These are phyloP conservation scores for Tricholoma hemisulphureum DNA, from an alignment of 768 basidiomycete genomes.

Conservation along the genomic window DNA sequence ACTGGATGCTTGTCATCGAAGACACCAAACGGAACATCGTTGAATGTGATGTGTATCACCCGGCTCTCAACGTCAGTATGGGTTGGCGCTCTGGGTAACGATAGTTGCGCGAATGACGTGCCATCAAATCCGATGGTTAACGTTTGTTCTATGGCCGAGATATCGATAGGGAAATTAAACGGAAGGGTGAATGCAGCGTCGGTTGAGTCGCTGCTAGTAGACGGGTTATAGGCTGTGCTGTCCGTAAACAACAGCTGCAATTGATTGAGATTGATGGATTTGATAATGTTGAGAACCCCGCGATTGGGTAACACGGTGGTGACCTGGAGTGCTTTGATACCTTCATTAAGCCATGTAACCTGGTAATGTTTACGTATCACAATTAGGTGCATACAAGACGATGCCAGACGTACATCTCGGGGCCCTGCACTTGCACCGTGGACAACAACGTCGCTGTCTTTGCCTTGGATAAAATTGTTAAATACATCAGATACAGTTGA, in stretches of 20 bases:
- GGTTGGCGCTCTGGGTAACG: constrained; percentile 54
- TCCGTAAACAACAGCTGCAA: constrained; percentile 58
- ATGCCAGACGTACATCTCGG: constrained; percentile 42
- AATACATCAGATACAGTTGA: constrained; percentile 62
- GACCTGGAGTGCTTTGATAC: constrained; percentile 61
- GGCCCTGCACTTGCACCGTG: constrained; percentile 59
- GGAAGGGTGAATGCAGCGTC: constrained; percentile 66
- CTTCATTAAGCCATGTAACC: constrained; percentile 74
- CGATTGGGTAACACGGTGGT: constrained; percentile 60
- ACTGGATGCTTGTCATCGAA: constrained; percentile 43
- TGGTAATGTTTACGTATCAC: constrained; percentile 18
- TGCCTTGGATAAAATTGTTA: constrained; percentile 69
- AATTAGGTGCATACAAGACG: constrained; percentile 14
- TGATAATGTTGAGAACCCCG: constrained; percentile 61
- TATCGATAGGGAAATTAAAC: constrained; percentile 69
- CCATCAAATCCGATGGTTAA: constrained; percentile 53
- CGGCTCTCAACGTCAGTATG: constrained; percentile 62
- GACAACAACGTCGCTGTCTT: constrained; percentile 58
- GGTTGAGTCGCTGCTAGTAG: constrained; percentile 57
- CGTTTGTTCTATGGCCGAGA: constrained; percentile 58
- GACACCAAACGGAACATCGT: constrained; percentile 57
- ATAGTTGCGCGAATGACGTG: constrained; percentile 56
- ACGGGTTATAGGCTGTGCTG: constrained; percentile 54
- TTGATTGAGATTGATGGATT: constrained; percentile 59
- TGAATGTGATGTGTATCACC: constrained; percentile 60